Evolutionary conservation across 1,139 yeast genomes (phyloP).

Genomic region (Meyerozyma elateridarum): DNA sequence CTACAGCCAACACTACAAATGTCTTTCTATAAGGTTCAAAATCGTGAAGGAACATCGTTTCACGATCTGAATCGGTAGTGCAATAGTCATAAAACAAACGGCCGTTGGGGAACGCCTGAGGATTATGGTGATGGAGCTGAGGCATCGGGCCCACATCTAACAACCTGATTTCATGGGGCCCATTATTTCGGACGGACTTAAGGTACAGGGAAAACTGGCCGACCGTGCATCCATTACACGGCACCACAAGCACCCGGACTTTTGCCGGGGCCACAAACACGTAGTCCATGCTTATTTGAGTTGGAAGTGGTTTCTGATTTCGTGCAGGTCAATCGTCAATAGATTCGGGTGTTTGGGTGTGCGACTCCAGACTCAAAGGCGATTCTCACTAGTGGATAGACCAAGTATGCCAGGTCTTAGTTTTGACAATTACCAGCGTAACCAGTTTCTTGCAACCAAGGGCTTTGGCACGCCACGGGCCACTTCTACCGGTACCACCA

Average conservation of each 20-base stretch:
- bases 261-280: conserved; percentile 45
- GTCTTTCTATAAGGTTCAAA: conserved; percentile 85
- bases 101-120: conserved; percentile 82
- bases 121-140: conserved; percentile 60
- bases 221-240: conserved; percentile 52
- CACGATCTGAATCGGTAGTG: conserved; percentile 48
- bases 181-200: conserved; percentile 40
- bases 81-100: conserved; percentile 55
- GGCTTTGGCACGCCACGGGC: conserved; percentile 82
- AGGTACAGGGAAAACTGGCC: conserved; percentile 46
- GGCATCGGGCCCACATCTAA: conserved; percentile 69
- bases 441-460: conserved; percentile 60
- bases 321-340: neutral
- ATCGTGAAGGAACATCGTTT: conserved; percentile 66
- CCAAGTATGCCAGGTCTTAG: conserved; percentile 79
- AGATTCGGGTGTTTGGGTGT: too few species aligned
- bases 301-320: neutral
- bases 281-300: too few species aligned
- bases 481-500: conserved; percentile 97
- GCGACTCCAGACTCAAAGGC: conserved; percentile 11
- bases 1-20: conserved; percentile 63
- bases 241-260: conserved; percentile 66
- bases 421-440: conserved; percentile 91
- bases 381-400: conserved; percentile 8
- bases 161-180: conserved; percentile 54